Evolutionary conservation across 1,139 yeast genomes (phyloP).

Genomic region (Candida frijolesensis): DNA sequence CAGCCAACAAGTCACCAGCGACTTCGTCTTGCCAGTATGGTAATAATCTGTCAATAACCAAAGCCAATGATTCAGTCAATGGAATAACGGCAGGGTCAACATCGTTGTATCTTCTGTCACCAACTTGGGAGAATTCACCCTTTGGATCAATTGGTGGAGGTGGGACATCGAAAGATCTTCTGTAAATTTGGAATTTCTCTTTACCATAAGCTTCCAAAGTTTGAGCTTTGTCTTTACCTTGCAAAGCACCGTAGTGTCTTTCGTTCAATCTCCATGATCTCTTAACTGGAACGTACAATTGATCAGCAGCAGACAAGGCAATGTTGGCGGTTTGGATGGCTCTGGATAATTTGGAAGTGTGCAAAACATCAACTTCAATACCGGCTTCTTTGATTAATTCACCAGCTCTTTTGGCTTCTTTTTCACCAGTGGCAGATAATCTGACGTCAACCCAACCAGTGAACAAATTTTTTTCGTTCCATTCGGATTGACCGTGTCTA

Average conservation of each 20-base stretch:
- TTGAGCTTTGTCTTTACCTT: constrained; percentile 97
- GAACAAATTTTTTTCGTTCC: constrained; percentile 98
- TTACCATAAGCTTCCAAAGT: constrained; percentile 86
- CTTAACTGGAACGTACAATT: constrained; percentile 88
- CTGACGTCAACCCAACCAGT: constrained; percentile 99
- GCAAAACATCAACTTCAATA: constrained; percentile 80
- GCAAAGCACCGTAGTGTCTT: constrained; percentile 98
- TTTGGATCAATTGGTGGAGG: constrained; percentile 85
- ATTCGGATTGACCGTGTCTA: constrained; percentile 99
- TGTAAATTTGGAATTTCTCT: constrained; percentile 94
- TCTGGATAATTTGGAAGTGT: constrained; percentile 91
- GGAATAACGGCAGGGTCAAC: constrained; percentile 87
- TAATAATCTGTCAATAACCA: constrained; percentile 94
- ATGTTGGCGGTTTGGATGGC: constrained; percentile 98
- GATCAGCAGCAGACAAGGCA: constrained; percentile 88
- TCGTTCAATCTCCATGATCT: constrained; percentile 98
- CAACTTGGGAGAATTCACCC: constrained; percentile 81
- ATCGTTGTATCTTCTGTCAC: constrained; percentile 82
- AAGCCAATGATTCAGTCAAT: constrained; percentile 90
- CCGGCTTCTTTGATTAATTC: constrained; percentile 87
- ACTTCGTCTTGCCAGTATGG: constrained; percentile 98
- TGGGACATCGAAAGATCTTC: constrained; percentile 97
- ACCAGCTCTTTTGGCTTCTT: constrained; percentile 95
- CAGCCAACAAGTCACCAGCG: constrained; percentile 78
- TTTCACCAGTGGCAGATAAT: constrained; percentile 80